These are phyloP conservation scores for Parastagonospora avenae DNA, from an alignment of 2,329 filamentous ascomycete species.

Conservation along the genomic window DNA sequence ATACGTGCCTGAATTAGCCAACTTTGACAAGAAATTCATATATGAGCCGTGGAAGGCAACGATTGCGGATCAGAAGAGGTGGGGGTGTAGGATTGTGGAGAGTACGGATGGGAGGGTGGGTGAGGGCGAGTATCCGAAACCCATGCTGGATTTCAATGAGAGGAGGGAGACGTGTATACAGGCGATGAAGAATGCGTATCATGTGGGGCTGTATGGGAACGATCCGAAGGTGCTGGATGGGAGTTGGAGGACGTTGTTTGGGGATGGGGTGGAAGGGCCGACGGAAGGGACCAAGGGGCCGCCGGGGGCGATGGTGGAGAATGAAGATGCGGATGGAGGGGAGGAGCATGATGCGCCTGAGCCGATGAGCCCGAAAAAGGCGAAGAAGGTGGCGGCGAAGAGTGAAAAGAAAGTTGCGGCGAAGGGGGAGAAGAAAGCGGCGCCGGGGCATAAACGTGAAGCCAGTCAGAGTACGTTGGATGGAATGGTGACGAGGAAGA, in stretches of 20 bases:
- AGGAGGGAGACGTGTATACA: constrained; percentile 66
- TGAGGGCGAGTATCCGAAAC: constrained; percentile 64
- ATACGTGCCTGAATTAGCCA: constrained; percentile 70
- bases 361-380: constrained; percentile 14
- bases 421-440: constrained; percentile 41
- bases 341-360: constrained; percentile 15
- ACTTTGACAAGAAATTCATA: constrained; percentile 70
- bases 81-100: constrained; percentile 64
- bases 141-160: constrained; percentile 76
- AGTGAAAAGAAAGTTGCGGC: constrained; percentile 65
- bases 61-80: constrained; percentile 69
- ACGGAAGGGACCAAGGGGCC: constrained; percentile 49
- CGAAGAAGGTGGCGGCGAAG: constrained; percentile 56
- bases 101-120: constrained; percentile 30
- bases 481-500: constrained; percentile 37
- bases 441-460: constrained; percentile 62
- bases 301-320: constrained; percentile 45
- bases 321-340: constrained; percentile 22
- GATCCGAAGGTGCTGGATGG: constrained; percentile 67
- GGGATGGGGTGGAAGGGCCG: constrained; percentile 52
- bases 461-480: constrained; percentile 55
- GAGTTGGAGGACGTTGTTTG: constrained; percentile 58
- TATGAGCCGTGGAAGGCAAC: constrained; percentile 82
- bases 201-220: constrained; percentile 67
- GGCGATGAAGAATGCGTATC: constrained; percentile 73